Conservation (phyloP, 108 stramenopile genomes). For the Stephanodiscus minutulus region DNA sequence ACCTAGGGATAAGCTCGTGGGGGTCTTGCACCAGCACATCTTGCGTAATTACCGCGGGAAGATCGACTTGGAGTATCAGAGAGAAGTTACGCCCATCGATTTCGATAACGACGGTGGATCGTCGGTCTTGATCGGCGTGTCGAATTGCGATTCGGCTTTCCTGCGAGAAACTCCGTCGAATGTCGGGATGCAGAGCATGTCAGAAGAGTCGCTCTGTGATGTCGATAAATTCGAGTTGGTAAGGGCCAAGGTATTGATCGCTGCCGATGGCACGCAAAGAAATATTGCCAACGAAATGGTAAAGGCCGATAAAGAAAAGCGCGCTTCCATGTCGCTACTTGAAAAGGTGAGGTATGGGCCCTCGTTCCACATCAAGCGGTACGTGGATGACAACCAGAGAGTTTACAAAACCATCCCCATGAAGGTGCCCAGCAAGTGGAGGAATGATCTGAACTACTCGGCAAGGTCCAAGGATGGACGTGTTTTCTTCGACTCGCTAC, state of each 20-base stretch:
- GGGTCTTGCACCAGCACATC: constrained; percentile 69
- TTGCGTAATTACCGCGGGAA: constrained; percentile 47
- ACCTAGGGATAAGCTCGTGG: constrained; percentile 78
- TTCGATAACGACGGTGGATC: constrained; percentile 46
- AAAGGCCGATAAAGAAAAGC: constrained; percentile 49
- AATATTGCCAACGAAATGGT: constrained; percentile 74
- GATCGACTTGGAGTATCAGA: constrained; percentile 61
- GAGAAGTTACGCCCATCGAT: constrained; percentile 61
- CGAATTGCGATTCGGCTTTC: constrained; percentile 16
- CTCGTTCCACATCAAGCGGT: constrained; percentile 64
- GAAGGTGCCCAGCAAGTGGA: constrained; percentile 67
- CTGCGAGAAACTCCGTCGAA: constrained; percentile 19
- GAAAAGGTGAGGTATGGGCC: constrained; percentile 43
- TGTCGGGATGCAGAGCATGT: constrained; percentile 11
- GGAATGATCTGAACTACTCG: constrained; percentile 82
- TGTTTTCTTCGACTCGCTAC: constrained; percentile 83
- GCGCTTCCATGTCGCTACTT: constrained; percentile 49
- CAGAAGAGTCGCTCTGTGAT: constrained; percentile 35
- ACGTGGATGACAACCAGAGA: constrained; percentile 71
- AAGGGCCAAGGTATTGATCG: constrained; percentile 60
- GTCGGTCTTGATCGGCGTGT: constrained; percentile 29
- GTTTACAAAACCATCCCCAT: constrained; percentile 88
- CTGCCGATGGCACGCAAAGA: constrained; percentile 74
- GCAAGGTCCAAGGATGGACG: constrained; percentile 67
- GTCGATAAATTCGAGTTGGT: constrained; percentile 17